Conservation (phyloP, 495 filamentous ascomycete genomes). For the Lentithecium fluviatile region DNA sequence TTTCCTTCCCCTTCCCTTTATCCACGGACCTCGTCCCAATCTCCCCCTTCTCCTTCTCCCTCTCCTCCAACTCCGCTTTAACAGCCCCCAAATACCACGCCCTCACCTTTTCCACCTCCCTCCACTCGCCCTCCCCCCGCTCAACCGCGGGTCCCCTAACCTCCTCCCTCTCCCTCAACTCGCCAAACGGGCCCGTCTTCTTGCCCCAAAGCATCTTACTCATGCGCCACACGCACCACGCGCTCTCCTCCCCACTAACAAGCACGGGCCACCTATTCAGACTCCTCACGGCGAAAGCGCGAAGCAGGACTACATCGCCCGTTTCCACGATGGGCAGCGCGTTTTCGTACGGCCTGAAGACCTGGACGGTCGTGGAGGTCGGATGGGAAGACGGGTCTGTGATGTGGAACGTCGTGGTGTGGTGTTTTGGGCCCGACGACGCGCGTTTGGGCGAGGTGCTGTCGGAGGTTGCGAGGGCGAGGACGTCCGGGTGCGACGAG, state of each 20-base stretch:
- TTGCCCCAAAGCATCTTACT: constrained; percentile 36
- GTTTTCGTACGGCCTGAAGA: constrained; percentile 72
- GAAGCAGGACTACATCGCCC: constrained; percentile 76
- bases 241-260: constrained; percentile 45
- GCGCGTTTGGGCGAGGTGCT: constrained; percentile 58
- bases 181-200: constrained; percentile 39
- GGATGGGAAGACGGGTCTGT: constrained; percentile 58
- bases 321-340: constrained; percentile 65
- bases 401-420: constrained; percentile 64
- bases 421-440: constrained; percentile 67
- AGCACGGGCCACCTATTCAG: constrained; percentile 50
- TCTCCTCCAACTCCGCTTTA: constrained; percentile 33
- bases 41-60: constrained; percentile 35
- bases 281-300: constrained; percentile 67
- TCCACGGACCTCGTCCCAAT: constrained; percentile 27
- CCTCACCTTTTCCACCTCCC: constrained; percentile 55
- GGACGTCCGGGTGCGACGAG: constrained; percentile 52
- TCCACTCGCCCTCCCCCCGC: constrained; percentile 57
- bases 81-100: constrained; percentile 51
- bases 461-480: constrained; percentile 63
- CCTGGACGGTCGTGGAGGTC: constrained; percentile 51
- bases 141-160: constrained; percentile 65
- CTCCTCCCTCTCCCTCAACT: constrained; percentile 46
- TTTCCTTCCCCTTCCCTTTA: constrained; percentile 40
- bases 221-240: constrained; percentile 45